Evolutionary conservation across 352 stramenopile species (phyloP).

Genomic region (Globisporangium mamillatum): DNA sequence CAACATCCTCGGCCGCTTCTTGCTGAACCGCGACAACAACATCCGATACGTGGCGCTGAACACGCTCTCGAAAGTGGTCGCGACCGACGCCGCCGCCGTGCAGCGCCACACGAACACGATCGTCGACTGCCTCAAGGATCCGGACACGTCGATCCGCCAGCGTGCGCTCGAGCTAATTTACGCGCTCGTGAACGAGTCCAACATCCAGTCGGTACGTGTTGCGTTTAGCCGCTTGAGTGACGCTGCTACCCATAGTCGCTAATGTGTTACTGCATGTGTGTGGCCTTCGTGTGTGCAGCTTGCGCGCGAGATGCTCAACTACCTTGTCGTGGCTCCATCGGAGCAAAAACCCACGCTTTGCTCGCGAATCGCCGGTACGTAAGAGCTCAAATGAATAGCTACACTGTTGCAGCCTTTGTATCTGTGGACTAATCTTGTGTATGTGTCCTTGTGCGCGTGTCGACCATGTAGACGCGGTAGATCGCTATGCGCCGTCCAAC

Average conservation of each 20-base stretch:
- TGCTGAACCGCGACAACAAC: constrained; percentile 99
- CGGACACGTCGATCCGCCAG: constrained; percentile 98
- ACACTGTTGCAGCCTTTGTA: not conserved
- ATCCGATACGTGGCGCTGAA: constrained; percentile 99
- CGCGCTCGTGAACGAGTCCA: constrained; percentile 96
- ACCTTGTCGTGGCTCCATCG: constrained; percentile 95
- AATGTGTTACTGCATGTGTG: not conserved
- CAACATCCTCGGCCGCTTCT: constrained; percentile 99
- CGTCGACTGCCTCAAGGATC: constrained; percentile 94
- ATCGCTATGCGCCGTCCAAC: constrained; percentile 78
- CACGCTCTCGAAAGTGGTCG: constrained; percentile 92
- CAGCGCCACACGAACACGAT: constrained; percentile 97
- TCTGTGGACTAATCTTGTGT: constrained; percentile 8
- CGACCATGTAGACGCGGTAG: constrained; percentile 54
- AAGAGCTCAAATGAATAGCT: not conserved
- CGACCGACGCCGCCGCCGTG: constrained; percentile 91
- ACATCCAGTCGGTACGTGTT: constrained; percentile 88
- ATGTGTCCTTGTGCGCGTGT: not conserved
- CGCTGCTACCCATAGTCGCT: not conserved
- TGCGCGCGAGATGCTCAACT: constrained; percentile 98
- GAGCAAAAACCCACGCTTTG: constrained; percentile 96
- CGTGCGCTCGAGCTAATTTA: constrained; percentile 99
- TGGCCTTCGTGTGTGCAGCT: constrained; percentile 45
- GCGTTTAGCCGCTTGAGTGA: not conserved
- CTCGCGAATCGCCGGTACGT: constrained; percentile 89